These are phyloP conservation scores for Serendipita vermifera DNA, from an alignment of 768 basidiomycete species.

Conservation along the genomic window DNA sequence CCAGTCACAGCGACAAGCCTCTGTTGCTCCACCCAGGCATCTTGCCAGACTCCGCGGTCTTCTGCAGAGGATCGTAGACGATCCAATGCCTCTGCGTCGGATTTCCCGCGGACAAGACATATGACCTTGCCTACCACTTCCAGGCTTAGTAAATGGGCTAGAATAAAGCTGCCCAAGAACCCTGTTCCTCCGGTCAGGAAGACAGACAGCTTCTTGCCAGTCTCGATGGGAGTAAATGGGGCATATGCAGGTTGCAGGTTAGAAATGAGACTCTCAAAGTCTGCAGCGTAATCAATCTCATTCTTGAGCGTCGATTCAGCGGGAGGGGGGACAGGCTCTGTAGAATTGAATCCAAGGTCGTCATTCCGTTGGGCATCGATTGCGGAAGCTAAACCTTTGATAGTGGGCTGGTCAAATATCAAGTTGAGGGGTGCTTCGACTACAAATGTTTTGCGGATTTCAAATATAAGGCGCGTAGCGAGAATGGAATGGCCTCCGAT, in stretches of 20 bases:
- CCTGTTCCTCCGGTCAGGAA: constrained; percentile 97
- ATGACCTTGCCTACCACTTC: constrained; percentile 70
- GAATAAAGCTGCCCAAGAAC: constrained; percentile 87
- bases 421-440: constrained; percentile 83
- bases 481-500: constrained; percentile 97
- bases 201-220: constrained; percentile 47
- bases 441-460: constrained; percentile 85
- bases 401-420: constrained; percentile 83
- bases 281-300: constrained; percentile 61
- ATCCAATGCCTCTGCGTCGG: constrained; percentile 44
- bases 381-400: constrained; percentile 58
- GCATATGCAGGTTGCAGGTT: constrained; percentile 50
- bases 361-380: constrained; percentile 63
- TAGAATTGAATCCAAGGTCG: constrained; percentile 56
- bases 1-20: constrained; percentile 71
- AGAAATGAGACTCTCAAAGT: constrained; percentile 52
- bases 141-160: constrained; percentile 62
- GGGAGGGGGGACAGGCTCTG: constrained; percentile 15
- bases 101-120: constrained; percentile 75
- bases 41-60: constrained; percentile 82
- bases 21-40: constrained; percentile 56
- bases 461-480: constrained; percentile 92
- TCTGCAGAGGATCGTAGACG: constrained; percentile 58
- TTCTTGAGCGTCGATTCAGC: constrained; percentile 19
- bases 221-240: constrained; percentile 29